Evolutionary conservation across 78 protist species (phyloP), one percentile per base, ranked within the genome.

Genomic region (Diacronema lutheri): DNA sequence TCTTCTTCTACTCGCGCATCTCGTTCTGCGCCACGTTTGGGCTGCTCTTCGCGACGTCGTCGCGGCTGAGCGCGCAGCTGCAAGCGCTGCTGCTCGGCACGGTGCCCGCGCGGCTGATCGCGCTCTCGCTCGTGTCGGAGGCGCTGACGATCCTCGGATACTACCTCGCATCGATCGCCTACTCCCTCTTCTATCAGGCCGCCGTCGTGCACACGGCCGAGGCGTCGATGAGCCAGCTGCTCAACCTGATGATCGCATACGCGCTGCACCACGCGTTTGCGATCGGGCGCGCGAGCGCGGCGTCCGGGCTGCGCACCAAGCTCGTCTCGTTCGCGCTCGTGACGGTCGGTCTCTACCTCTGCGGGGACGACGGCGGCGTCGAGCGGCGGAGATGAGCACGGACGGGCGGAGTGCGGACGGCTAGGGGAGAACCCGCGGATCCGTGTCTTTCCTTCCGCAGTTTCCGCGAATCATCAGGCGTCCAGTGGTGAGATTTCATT

Each of bases 221-320:
- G 55, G 77, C 77, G 77, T 69, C 77, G 29, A 44, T 69, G 41
- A 33, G 41, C 10, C 77, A 69, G 50, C n/a, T 69, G 25, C 55
- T 69, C 33, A 69, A 69, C n/a, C 55, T 69, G 26, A 0, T 14
- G 55, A 6, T 69, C 19, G 77, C 77, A 11, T 69, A 10, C 50
- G 35, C 40, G 31, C 20, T 69, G 77, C 77, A 33, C 56, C 7
- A 20, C 9, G 29, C 16, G 14, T 69, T 4, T 40, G 56, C n/a
- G 11, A 23, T 69, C n/a, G 77, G 77, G 6, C 21, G 77, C 29
- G 7, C 19, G 33, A 40, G 56, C 1, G 46, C 77, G 56, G 77
- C 38, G 13, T 1, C n/a, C 44, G 37, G 41, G 56, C 37, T 69
- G 77, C 46, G 26, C n/a, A 56, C 56, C 12, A 69, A 69, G 77